Base-by-base conservation (phyloP, 345 rosid species). In the Eucalyptus grandis region DNA sequence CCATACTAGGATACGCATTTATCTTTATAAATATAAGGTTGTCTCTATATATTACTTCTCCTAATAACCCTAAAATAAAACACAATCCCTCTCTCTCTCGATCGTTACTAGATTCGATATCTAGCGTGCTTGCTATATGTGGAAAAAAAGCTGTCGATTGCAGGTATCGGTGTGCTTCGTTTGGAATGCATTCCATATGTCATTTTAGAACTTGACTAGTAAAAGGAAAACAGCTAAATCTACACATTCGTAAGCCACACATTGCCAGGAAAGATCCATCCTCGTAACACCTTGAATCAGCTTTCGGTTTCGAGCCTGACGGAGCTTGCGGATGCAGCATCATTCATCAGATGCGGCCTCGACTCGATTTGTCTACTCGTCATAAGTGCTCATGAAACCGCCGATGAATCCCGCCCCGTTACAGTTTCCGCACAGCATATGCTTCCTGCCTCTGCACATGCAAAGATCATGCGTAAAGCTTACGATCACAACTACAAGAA, bases 331-430 rank as follows among this genome's bases (percentile, higher is more conserved):
- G 5, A 77, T 40, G 47, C 0, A 77, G 14, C 30, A 77, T 12
- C 85, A 3, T 77, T 40, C 85, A 21, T 24, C 47, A 40, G 30
- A 6, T 2, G 15, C 30, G 47, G 47, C 30, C 47, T 37, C 27
- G 22, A 40, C 14, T 40, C 30, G 47, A 77, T 26, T 8, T 1
- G 47, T 77, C 86, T 91, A 94, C 89, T 94, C 94, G 72, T 95
- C 95, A 14, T 30, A 37, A n/a, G 96, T 93, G 90, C 94, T 95
- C 95, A 94, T 89, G 89, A 95, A 94, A 43, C 96, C 97, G 27
- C 96, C 96, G 49, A 95, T 1, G 89, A 95, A 95, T 50, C 96
- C 96, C 81, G 97, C 97, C 87, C 95, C 97, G 87, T 95, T 95
- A 92, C 96, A 95, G 51, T 93, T 93, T 53, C 96, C 96, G 60